Conservation (phyloP, 2,329 filamentous ascomycete species). For the Magnaporthiopsis incrustans region DNA sequence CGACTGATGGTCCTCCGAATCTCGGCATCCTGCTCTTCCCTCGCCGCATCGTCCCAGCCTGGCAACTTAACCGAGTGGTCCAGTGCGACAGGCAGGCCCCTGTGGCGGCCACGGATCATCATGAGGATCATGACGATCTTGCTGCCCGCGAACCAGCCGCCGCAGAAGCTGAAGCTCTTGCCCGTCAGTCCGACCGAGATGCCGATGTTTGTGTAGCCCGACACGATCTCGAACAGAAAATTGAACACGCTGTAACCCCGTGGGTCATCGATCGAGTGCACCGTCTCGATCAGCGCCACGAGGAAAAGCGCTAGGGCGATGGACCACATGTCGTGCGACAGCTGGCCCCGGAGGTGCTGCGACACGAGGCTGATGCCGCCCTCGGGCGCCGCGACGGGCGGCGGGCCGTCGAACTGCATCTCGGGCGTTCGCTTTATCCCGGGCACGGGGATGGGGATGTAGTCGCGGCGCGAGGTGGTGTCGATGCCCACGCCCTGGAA, state of each 20-base stretch:
- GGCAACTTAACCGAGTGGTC: constrained; percentile 39
- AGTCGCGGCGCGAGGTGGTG: constrained; percentile 8
- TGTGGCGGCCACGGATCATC: constrained; percentile 45
- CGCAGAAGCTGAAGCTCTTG: constrained; percentile 44
- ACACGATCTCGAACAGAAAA: constrained; percentile 49
- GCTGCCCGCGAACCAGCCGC: constrained; percentile 41
- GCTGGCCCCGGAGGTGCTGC: constrained; percentile 54
- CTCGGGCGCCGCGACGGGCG: constrained; percentile 8
- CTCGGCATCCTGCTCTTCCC: constrained; percentile 29
- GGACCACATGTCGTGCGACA: constrained; percentile 61
- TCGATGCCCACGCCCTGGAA: constrained; percentile 17
- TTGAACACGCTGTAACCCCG: constrained; percentile 50
- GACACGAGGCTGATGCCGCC: constrained; percentile 14
- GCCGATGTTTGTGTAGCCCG: constrained; percentile 51
- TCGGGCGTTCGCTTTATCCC: constrained; percentile 6
- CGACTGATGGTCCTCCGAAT: constrained; percentile 27
- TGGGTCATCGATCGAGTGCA: constrained; percentile 43
- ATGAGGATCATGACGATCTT: constrained; percentile 50
- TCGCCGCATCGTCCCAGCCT: constrained; percentile 24
- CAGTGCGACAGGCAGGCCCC: constrained; percentile 44
- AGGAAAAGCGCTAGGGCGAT: constrained; percentile 52
- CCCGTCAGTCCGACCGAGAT: constrained; percentile 40
- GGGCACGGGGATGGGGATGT: constrained; percentile 4
- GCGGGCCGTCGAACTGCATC: constrained; percentile 9
- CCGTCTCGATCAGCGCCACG: constrained; percentile 52